A percentile compares a stretch with the other conserved stretches of the same genome.
Evolutionary conservation across 345 rosid genomes (phyloP).

Genomic region (Nasturtium officinale): DNA sequence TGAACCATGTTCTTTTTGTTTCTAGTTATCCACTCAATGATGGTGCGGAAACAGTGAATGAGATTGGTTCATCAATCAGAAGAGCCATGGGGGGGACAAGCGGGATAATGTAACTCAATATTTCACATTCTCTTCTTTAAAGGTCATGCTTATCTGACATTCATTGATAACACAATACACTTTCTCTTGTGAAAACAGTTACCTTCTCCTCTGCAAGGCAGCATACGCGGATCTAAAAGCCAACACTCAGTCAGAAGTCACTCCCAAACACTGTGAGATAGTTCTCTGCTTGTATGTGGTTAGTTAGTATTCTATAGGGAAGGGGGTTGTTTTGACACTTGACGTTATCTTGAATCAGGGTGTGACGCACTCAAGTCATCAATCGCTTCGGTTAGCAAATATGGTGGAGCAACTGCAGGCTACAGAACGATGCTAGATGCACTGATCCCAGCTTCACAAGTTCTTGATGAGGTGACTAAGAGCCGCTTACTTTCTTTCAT

Average conservation of each 20-base stretch:
- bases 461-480: slow-evolving; percentile 70
- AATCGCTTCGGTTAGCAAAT: slow-evolving; percentile 82
- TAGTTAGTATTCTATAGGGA: slow-evolving; percentile 11
- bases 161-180: slow-evolving; percentile 5
- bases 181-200: slow-evolving; percentile 52
- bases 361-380: slow-evolving; percentile 81
- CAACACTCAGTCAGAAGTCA: slow-evolving; percentile 49
- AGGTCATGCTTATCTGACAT: slow-evolving; percentile 27
- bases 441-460: slow-evolving; percentile 82
- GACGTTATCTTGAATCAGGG: slow-evolving; percentile 56
- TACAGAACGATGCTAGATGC: slow-evolving; percentile 92
- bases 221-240: slow-evolving; percentile 80
- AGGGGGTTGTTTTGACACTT: slow-evolving; percentile 18
- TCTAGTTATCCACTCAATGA: slow-evolving; percentile 91
- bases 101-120: slow-evolving; percentile 69
- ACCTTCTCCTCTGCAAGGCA: slow-evolving; percentile 80
- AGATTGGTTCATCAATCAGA: slow-evolving; percentile 80
- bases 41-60: slow-evolving; percentile 84
- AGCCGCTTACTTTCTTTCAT: background rate
- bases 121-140: background rate
- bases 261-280: slow-evolving; percentile 78
- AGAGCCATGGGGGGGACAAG: slow-evolving; percentile 98
- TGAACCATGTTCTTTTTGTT: slow-evolving; percentile 31
- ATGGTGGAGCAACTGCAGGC: slow-evolving; percentile 94
- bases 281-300: slow-evolving; percentile 13